phyloP scores from a whole-genome alignment of 1,139 yeast species.

The Geotrichum aggregatum region DNA sequence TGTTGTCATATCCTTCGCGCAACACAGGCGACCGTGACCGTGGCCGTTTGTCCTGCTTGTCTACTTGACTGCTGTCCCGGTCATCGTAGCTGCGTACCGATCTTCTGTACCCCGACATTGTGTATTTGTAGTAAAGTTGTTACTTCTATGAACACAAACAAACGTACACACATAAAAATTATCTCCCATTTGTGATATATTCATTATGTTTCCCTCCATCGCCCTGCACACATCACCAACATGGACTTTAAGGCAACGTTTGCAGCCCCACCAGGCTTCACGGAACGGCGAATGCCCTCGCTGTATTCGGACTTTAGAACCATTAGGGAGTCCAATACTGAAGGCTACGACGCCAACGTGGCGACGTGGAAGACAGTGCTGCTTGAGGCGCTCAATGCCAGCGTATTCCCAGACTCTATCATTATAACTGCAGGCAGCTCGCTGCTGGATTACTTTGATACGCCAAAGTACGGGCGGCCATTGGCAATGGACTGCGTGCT shows the following conservation, averaged over 20 bases:
- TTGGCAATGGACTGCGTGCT: slow-evolving; percentile 37
- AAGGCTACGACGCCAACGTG: slow-evolving; percentile 69
- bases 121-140: background rate
- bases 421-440: slow-evolving; percentile 31
- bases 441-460: slow-evolving; percentile 32
- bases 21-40: slow-evolving; percentile 2
- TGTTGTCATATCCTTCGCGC: background rate
- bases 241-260: slow-evolving; percentile 18
- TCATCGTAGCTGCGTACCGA: slow-evolving; percentile 7
- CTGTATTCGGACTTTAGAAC: slow-evolving; percentile 58
- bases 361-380: slow-evolving; percentile 54
- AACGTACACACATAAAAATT: too few species aligned
- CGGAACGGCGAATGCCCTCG: slow-evolving; percentile 53
- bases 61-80: background rate
- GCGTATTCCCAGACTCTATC: slow-evolving; percentile 27
- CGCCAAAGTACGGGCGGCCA: slow-evolving; percentile 36
- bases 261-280: slow-evolving; percentile 39
- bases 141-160: background rate
- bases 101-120: slow-evolving; percentile 8
- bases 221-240: background rate
- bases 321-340: slow-evolving; percentile 53
- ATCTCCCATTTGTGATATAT: background rate
- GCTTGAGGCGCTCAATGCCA: slow-evolving; percentile 28
- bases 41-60: background rate
- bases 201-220: background rate